Evolutionary conservation across 225 moss, liverwort and hornwort species (phyloP), one percentile per base, ranked within the genome.

Genomic region (Bryum argenteum): DNA sequence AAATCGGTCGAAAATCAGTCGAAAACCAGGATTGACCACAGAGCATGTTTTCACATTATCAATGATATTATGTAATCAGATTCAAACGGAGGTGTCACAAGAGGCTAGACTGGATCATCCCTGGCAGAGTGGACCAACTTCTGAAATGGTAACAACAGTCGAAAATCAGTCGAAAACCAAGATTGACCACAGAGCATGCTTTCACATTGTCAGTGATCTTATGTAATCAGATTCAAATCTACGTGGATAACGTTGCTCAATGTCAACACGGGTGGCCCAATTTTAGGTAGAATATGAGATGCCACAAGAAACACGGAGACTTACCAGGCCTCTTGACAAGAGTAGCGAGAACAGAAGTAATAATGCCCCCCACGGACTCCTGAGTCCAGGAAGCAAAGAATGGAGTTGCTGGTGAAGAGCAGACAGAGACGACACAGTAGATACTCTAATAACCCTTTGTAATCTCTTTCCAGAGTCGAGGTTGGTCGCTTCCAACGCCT

Each of bases 321-420:
- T 82, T 91, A 98, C 98, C 76, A 98, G 83, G 68, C 94, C 91
- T 79, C 98, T 90, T 48, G 98, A 98, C 65, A 98, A 65, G 69
- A 98, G 92, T 48, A 88, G 82, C 10, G 98, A 98, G 78, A 94
- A 98, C 55, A 98, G 73, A 43, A 94, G 87, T 67, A 98, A 72
- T 40, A 98, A 80, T 48, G 98, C 91, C 61, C 98, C 98, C 94
- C 94, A 88, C 24, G 94, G 91, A 87, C 98, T 98, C 84, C 94
- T 85, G 76, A 92, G 91, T n/a, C 86, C 94, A 67, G 92, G 87
- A 28, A 92, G 89, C 71, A 90, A 64, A 75, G 53, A 69, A 48
- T 89, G 80, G 65, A 98, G 89, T 75, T 84, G 89, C 73, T 83
- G 82, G 73, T 91, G 91, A 62, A 98, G 92, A 33, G 76, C 37